These are phyloP conservation scores for Ophiobolus disseminans DNA, from an alignment of 2,329 filamentous ascomycete genomes.

Conservation along the genomic window DNA sequence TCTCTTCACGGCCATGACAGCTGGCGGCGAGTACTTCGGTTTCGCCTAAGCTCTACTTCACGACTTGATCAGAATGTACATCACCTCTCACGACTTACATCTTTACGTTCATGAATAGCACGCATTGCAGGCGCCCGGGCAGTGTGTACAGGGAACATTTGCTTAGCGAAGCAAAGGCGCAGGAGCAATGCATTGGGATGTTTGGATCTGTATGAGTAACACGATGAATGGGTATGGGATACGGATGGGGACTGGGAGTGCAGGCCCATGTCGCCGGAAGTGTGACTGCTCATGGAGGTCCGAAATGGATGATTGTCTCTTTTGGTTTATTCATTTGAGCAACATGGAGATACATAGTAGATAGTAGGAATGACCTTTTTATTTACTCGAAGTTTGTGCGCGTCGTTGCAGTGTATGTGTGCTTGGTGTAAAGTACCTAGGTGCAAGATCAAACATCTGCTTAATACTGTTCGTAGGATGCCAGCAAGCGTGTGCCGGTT, in stretches of 20 bases:
- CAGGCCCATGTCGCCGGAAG: constrained; percentile 31
- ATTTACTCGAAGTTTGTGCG: too few relatives aligned
- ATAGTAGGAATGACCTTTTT: constrained; percentile 19
- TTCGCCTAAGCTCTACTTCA: constrained; percentile 73
- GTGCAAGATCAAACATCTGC: too few relatives aligned
- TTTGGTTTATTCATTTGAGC: too few relatives aligned
- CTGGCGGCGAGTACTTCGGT: constrained; percentile 95
- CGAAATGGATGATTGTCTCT: too few relatives aligned
- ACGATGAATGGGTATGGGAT: not conserved
- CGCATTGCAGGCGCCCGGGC: constrained; percentile 43
- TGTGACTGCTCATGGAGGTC: not conserved
- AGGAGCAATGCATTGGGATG: constrained; percentile 14
- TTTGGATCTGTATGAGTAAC: constrained; percentile 7
- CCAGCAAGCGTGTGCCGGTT: too few relatives aligned
- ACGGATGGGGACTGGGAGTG: constrained; percentile 35
- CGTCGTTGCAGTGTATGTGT: too few relatives aligned
- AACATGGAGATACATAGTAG: constrained; percentile 5
- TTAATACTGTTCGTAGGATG: too few relatives aligned
- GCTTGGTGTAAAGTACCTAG: too few relatives aligned
- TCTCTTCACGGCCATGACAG: constrained; percentile 94
- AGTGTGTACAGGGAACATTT: constrained; percentile 2
- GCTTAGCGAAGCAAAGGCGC: constrained; percentile 7
- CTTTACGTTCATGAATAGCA: constrained; percentile 27
- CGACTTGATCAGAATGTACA: constrained; percentile 6
- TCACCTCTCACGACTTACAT: constrained; percentile 6